Base-by-base conservation (phyloP, 2,329 filamentous ascomycete species). In the Periconia sp. region DNA sequence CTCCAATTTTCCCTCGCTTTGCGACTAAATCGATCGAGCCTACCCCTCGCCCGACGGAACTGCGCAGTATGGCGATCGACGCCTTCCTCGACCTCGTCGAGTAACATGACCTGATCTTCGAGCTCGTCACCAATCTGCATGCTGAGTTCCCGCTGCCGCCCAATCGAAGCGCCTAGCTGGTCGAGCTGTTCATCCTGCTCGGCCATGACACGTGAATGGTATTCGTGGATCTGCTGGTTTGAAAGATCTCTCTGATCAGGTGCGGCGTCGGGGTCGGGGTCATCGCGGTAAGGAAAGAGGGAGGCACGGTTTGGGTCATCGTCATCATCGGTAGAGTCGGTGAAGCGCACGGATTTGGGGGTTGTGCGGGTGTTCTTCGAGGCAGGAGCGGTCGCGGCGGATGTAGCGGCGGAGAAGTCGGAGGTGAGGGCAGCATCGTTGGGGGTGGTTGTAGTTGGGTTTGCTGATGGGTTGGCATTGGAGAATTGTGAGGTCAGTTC, bases 61-160 rank as follows among this genome's bases (percentile, higher is more conserved):
- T 90, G 85, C 23, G 79, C 80, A 71, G 88, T 84, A 76, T 97
- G 92, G 53, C 92, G 80, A 71, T 96, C 92, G 8, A 92, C 89
- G 18, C 88, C 83, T 43, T 83, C 83, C 69, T 97, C 94, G 43
- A 95, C 86, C 65, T 96, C 93, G 71, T 97, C 93, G 30, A 99
- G 80, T 80, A 99, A 81, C 63, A 88, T 82, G 37, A 95, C 89
- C 67, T 99, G 94, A 62, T 86, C 88, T 65, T 97, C 94, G 35
- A 99, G 81, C 80, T 99, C 94, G 72, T 97, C 90, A 30, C 94
- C 93, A 66, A 99, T 97, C 77, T 94, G 91, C 78, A 97, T 95
- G 70, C 89, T 92, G 57, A 99, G 81, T 77, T 97, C 91, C 47
- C 95, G 82, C 78, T 97, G 94, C 40, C 94, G 85, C 3, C 90